Evolutionary conservation across 225 moss, liverwort and hornwort species (phyloP), one percentile per base, ranked within the genome.

Genomic region (Polytrichum formosum): DNA sequence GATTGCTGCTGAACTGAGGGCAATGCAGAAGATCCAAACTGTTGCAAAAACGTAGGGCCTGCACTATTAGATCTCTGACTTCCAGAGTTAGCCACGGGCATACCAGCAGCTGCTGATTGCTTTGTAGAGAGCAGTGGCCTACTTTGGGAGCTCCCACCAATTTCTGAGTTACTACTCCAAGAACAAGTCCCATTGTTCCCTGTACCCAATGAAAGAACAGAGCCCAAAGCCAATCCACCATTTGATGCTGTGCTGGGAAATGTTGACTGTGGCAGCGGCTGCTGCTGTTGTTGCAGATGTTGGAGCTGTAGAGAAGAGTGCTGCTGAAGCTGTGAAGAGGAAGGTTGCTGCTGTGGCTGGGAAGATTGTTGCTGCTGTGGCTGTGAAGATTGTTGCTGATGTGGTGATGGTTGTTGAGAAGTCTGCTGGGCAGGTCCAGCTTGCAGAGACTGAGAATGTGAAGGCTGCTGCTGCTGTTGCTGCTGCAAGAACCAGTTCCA

Each of bases 1-100:
- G 82, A 85, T 79, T 82, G 85, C 80, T 83, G 86, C 75, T 71
- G 83, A 28, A 77, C 80, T 28, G 80, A 53, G 18, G 83, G 70
- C 65, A 70, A 74, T 60, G 67, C 76, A 33, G 83, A 68, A 31
- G 83, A 63, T 26, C 86, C 83, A 64, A 76, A 83, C 68, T 83
- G 86, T 6, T 83, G 86, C 73, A 86, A 56, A 80, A 83, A 86
- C 5, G 70, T 81, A 25, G 86, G 80, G 18, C 75, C 53, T 0
- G 22, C 81, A 66, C 78, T 75, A 28, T 26, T 71, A 9, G 74
- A 73, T 13, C 86, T 71, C 65, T 73, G 82, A 19, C 46, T 70
- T 8, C 78, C 78, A 28, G 78, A 70, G 63, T 78, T 86, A 60
- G 72, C 28, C 22, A 22, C 28, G 20, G 68, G 21, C 56, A 60